These are phyloP conservation scores for Rhytidhysteron rufulum DNA, from an alignment of 2,329 filamentous ascomycete genomes.

Conservation along the genomic window DNA sequence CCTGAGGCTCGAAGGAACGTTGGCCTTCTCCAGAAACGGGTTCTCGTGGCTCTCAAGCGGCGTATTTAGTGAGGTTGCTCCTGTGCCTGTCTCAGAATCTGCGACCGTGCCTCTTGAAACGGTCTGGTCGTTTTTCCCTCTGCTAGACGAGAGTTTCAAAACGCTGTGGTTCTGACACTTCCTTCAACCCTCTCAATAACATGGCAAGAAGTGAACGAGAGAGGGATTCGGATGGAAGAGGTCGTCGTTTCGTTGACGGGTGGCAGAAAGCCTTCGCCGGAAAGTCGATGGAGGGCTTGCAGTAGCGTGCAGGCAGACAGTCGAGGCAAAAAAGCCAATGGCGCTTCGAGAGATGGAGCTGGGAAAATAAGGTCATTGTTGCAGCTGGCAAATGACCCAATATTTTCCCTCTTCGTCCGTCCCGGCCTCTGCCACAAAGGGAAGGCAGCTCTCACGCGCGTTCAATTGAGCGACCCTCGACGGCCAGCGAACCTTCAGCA, in stretches of 20 bases:
- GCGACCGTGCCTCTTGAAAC: not conserved
- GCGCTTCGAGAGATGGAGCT: not conserved
- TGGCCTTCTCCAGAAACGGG: not conserved
- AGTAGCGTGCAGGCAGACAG: not conserved
- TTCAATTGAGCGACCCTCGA: not conserved
- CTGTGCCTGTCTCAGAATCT: not conserved
- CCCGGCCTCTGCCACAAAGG: not conserved
- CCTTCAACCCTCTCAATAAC: not conserved
- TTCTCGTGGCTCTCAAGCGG: not conserved
- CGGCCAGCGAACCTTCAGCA: not conserved
- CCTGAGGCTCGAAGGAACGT: not conserved
- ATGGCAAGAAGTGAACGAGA: not conserved
- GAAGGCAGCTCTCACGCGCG: not conserved
- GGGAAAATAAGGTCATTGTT: not conserved
- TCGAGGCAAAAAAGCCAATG: not conserved
- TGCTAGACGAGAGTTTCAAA: slow-evolving; percentile 1
- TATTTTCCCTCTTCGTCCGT: not conserved
- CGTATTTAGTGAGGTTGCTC: not conserved
- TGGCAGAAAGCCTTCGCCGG: not conserved
- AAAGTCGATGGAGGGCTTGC: not conserved
- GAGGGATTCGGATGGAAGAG: not conserved
- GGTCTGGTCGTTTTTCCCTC: not conserved
- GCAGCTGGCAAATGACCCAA: not conserved
- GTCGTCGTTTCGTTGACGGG: not conserved
- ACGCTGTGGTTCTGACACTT: not conserved